Base-by-base conservation (phyloP, 768 basidiomycete genomes). In the Agaricus bisporus region DNA sequence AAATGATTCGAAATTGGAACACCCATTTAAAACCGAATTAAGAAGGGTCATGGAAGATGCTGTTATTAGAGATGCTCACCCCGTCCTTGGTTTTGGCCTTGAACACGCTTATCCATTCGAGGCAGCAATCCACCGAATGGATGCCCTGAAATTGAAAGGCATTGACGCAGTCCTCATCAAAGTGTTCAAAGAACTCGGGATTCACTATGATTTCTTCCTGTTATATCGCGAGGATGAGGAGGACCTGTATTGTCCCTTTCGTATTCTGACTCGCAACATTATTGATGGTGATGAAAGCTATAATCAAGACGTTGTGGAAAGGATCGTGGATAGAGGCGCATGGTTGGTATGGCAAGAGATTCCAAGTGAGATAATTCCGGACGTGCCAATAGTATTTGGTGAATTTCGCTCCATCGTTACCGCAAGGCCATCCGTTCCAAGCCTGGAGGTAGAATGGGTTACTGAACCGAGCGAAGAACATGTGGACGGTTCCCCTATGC, bases 81-180 rank as follows among this genome's bases (percentile, higher is more conserved):
- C 56, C 18, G 5, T 22, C 5, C 43, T 61, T 11, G 62, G 62
- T 12, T 63, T 61, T 41, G 56, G 56, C 7, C 59, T 62, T 32
- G 15, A 37, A 3, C 48, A 58, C n/a, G 36, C 57, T 6, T 60
- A 63, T 18, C 44, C 59, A n/a, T 43, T 44, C 36, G 10, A 37
- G 15, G 18, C 26, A 3, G 39, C 20, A 5, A 32, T 48, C 14
- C 14, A 46, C n/a, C 26, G 39, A 15, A 5, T 14, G 5, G 12
- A 5, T 17, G 4, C 11, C 5, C 41, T 45, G 15, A 18, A 41
- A 10, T 50, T 59, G 10, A 55, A 59, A 38, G 60, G 58, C 5
- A 41, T 38, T 1, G 60, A 61, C 41, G 56, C 53, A 3, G 44
- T 36, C 3, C 45, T 60, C 32, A 43, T 48, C n/a, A 36, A 43